Evolutionary conservation across 148 eudicot species (phyloP).

Genomic region (Polygonum maritimum): DNA sequence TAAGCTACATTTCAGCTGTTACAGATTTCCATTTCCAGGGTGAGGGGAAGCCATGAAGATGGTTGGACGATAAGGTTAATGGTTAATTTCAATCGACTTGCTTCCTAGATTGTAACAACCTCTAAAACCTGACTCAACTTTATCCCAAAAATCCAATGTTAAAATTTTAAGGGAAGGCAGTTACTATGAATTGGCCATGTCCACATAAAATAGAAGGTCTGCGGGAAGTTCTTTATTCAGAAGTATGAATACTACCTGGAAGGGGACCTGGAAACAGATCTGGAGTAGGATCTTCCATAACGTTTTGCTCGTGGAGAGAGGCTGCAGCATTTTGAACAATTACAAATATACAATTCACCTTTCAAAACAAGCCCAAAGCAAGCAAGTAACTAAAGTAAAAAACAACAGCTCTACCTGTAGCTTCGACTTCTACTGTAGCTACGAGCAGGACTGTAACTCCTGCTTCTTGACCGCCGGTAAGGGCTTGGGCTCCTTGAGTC

Average conservation of each 20-base stretch:
- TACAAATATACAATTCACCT: background rate
- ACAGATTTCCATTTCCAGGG: background rate
- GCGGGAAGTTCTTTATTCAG: background rate
- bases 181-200: background rate
- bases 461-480: constrained; percentile 47
- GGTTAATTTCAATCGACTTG: background rate
- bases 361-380: background rate
- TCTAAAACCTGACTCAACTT: background rate
- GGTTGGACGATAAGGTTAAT: background rate
- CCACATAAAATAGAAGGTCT: background rate
- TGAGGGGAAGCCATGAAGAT: background rate
- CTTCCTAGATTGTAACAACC: background rate
- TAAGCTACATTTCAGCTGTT: background rate
- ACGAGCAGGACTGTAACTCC: constrained; percentile 47
- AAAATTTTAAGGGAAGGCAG: background rate
- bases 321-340: constrained; percentile 28
- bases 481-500: constrained; percentile 55
- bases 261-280: constrained; percentile 46
- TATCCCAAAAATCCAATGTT: background rate
- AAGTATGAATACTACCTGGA: constrained; percentile 39
- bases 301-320: constrained; percentile 38
- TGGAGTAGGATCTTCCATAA: constrained; percentile 45
- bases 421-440: constrained; percentile 58
- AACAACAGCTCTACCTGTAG: constrained; percentile 19
- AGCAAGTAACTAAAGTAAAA: background rate